These are phyloP conservation scores for Phytophthora colocasiae DNA, from an alignment of 352 stramenopile species.

Conservation along the genomic window DNA sequence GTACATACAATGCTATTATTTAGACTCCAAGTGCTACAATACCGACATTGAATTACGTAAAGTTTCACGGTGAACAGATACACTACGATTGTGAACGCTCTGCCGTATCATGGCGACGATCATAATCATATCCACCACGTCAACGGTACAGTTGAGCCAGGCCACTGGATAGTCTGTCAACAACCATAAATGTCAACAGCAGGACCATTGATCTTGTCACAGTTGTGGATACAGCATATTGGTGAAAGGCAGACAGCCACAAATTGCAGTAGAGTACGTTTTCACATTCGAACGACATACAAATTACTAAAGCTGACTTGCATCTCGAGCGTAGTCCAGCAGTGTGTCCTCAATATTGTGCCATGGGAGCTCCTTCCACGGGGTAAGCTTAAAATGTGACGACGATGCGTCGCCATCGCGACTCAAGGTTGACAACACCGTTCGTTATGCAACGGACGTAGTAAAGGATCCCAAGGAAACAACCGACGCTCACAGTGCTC, in stretches of 20 bases:
- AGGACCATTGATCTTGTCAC: background rate
- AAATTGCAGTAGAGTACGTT: constrained; percentile 2
- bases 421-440: too few relatives aligned
- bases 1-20: too few relatives aligned
- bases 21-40: too few relatives aligned
- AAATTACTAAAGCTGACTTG: constrained; percentile 24
- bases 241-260: background rate
- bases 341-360: constrained; percentile 33
- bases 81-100: constrained; percentile 5
- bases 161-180: background rate
- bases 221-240: constrained; percentile 2
- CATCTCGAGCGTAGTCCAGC: constrained; percentile 32
- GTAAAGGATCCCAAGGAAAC: too few relatives aligned
- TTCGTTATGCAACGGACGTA: too few relatives aligned
- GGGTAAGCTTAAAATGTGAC: constrained; percentile 35
- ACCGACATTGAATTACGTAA: background rate
- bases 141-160: constrained; percentile 1
- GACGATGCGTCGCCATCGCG: too few relatives aligned
- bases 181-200: background rate
- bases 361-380: constrained; percentile 32
- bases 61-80: too few relatives aligned
- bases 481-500: too few relatives aligned
- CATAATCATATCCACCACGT: constrained; percentile 4
- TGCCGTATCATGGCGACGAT: background rate
- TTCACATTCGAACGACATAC: constrained; percentile 12